Evolutionary conservation across 2,329 filamentous ascomycete species (phyloP).

Genomic region (Hypomyces perniciosus): DNA sequence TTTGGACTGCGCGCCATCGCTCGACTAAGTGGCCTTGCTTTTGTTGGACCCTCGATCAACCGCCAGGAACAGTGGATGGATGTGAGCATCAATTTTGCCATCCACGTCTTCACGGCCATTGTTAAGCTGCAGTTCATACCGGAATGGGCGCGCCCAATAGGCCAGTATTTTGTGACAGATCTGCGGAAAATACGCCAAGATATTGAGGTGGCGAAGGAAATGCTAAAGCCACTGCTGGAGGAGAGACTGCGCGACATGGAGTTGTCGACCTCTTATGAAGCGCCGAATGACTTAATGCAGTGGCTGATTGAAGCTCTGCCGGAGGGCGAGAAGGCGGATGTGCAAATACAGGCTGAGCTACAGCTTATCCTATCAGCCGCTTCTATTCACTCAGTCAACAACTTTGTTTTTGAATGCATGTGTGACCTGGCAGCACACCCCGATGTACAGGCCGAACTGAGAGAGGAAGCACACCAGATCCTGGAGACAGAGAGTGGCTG

Average conservation of each 20-base stretch:
- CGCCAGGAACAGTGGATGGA: slow-evolving; percentile 50
- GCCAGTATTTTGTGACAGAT: slow-evolving; percentile 42
- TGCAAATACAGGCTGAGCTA: slow-evolving; percentile 34
- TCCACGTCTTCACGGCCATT: slow-evolving; percentile 42
- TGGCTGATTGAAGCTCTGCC: slow-evolving; percentile 39
- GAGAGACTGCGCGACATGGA: slow-evolving; percentile 39
- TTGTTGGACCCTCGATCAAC: slow-evolving; percentile 45
- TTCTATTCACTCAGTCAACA: slow-evolving; percentile 41
- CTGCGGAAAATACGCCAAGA: slow-evolving; percentile 39
- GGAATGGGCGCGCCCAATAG: slow-evolving; percentile 41
- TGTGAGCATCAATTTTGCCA: slow-evolving; percentile 44
- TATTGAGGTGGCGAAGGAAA: slow-evolving; percentile 34
- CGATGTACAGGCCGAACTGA: slow-evolving; percentile 41
- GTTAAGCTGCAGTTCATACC: slow-evolving; percentile 48
- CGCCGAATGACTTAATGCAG: slow-evolving; percentile 38
- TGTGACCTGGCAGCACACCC: slow-evolving; percentile 44
- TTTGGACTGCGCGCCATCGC: slow-evolving; percentile 47
- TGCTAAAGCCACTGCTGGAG: slow-evolving; percentile 41
- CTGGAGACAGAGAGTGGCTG: slow-evolving; percentile 37
- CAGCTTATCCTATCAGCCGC: slow-evolving; percentile 40
- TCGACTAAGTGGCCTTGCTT: slow-evolving; percentile 47
- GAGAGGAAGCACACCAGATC: slow-evolving; percentile 41
- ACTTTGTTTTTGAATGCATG: slow-evolving; percentile 41
- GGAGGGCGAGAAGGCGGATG: slow-evolving; percentile 32
- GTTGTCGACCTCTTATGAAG: slow-evolving; percentile 28